phyloP scores from a whole-genome alignment of 129 eudicot species.

The Flaveria bidentis region DNA sequence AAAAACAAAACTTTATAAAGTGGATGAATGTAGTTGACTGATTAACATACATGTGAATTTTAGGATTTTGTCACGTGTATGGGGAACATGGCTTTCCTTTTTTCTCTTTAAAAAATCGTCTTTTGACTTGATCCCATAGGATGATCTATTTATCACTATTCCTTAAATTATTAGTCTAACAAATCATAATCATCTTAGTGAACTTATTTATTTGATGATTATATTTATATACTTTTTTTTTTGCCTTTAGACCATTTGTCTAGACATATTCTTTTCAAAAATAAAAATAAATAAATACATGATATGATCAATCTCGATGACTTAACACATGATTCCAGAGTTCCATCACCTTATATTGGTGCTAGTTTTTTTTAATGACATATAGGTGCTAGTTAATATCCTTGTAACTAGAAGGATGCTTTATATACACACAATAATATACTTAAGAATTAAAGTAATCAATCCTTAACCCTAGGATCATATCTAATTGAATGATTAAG shows the following conservation, averaged over 20 bases:
- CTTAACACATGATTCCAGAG: too few relatives aligned
- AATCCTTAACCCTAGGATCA: too few relatives aligned
- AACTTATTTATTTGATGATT: not conserved
- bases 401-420: too few relatives aligned
- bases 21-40: not conserved
- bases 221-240: not conserved
- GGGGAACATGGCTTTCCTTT: slow-evolving; percentile 30
- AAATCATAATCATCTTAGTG: not conserved
- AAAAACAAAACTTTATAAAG: not conserved
- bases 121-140: slow-evolving; percentile 16
- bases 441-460: too few relatives aligned
- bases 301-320: too few relatives aligned
- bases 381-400: too few relatives aligned
- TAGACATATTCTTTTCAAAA: not conserved
- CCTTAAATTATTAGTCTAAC: not conserved
- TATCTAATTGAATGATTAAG: not conserved
- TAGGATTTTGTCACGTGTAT: slow-evolving; percentile 8
- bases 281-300: too few relatives aligned
- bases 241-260: not conserved
- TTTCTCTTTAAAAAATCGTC: slow-evolving; percentile 18
- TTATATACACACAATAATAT: too few relatives aligned
- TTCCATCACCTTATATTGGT: too few relatives aligned
- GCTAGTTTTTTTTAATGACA: too few relatives aligned
- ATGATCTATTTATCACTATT: not conserved
- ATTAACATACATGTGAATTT: slow-evolving; percentile 13